Base-by-base conservation (phyloP, 192 early-diverging fungal genomes). In the Phlyctochytrium arcticum region DNA sequence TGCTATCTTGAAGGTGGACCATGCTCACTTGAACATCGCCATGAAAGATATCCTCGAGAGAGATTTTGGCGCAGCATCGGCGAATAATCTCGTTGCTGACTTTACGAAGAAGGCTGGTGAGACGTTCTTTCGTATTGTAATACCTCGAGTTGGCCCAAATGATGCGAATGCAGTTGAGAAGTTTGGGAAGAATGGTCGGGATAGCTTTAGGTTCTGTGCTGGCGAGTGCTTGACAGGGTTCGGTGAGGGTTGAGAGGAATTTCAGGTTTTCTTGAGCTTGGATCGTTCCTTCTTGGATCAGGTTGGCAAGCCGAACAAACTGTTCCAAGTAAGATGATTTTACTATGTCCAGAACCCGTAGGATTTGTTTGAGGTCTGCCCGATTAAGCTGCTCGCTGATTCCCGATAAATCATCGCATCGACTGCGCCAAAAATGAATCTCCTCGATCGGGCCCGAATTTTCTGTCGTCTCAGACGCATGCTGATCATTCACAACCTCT, bases 191-290 rank as follows among this genome's bases (percentile, higher is more conserved):
- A 54, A 86, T 74, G 7, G 49, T 64, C 1, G 70, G 54, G 24
- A 86, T 83, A 37, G 58, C 57, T 46, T 79, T 77, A 5, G 84
- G 83, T 57, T 86, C 84, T 5, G 81, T 68, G 9, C 60, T 70
- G 0, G 80, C 65, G 3, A 86, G 67, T 36, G 68, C 60, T 21
- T 64, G 66, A 68, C 84, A 86, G 6, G 77, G 70, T n/a, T 75
- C 75, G 39, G 62, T 79, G 36, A 86, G 65, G 0, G 73, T 74
- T 6, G 79, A 85, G 31, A 86, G 71, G 65, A 85, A 86, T 62
- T 80, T 86, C n/a, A 86, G 70, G 54, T 86, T 86, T 57, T 86
- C 84, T 62, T 83, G 78, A 2, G 84, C 84, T 49, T 86, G 80
- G 36, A 75, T 54, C 5, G 81, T 84, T 27, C 81, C 83, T 36